Base-by-base conservation (phyloP, 768 basidiomycete genomes). In the Lentinula sp. region DNA sequence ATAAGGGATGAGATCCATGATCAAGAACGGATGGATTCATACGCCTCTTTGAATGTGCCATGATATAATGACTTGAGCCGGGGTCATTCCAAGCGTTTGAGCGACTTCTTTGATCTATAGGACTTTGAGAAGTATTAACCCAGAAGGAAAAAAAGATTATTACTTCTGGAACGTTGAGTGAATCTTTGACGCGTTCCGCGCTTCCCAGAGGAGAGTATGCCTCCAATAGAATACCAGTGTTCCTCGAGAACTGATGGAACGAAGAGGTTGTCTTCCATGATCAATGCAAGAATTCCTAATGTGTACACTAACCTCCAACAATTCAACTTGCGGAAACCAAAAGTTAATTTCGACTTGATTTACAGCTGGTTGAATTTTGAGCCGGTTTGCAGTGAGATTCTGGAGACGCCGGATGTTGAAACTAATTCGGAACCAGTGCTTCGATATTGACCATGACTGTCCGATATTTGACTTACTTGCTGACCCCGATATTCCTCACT, bases 1-100 rank as follows among this genome's bases (percentile, higher is more conserved):
- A 48, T 15, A 6, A 23, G 37, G 20, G 5, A 28, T 12, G 33
- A 6, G 35, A 53, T 13, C 18, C 35, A n/a, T n/a, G 50, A 57
- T 12, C n/a, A 36, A 16, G 35, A 4, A 13, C 12, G 10, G 16
- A 28, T 35, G 16, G 7, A 35, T 16, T 76, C 84, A 48, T 68
- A 88, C 86, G 9, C 90, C 88, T 20, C 88, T 84, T 71, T 89
- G 88, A 53, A 90, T 79, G 66, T 86, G 84, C 90, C 90, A 91
- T 1, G 84, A 86, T 66, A 90, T 83, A 55, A 89, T 76, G 32
- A 85, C 86, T 67, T 90, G 87, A 3, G 89, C 89, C 20, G 88
- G 89, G 3, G 87, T 89, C 57, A 91, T 84, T 3, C 81, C 80
- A 59, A 90, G 79, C 62, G 84, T 79, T 58, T 78, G 66, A 15